Evolutionary conservation across 257 asterid species (phyloP), one percentile per base, ranked within the genome.

Genomic region (Thymus quinquecostatus): DNA sequence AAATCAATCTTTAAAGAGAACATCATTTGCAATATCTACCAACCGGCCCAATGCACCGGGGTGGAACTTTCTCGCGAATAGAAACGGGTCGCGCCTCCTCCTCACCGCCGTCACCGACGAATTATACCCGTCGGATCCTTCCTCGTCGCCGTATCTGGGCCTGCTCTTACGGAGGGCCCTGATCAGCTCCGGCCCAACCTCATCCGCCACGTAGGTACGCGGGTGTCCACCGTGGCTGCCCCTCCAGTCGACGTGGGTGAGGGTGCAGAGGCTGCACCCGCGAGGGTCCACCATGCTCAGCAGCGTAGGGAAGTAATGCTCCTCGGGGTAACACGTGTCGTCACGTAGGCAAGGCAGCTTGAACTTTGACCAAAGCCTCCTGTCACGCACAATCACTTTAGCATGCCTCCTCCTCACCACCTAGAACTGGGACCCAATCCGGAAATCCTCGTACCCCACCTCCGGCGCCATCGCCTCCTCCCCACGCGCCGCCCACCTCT

Each of bases 401-500:
- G 97, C 96, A 75, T 91, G 96, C 80, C 68, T 82, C 0, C 97
- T 84, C 57, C 64, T 87, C 66, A 91, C 65, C 14, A 73, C 84
- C 73, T 85, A 89, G 12, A 89, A 91, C 78, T 89, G 97, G 60
- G 97, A 89, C 88, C 97, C 97, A 41, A 91, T 86, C 61, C 97
- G 86, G 62, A 91, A 91, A 2, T 87, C 86, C 30, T 62, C 75
- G 7, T 36, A 89, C 57, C 32, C 74, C 70, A 91, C 88, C 76
- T 85, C 97, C 57, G 97, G 96, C 0, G 57, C 47, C 97, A 91
- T 91, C 71, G 82, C 87, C 1, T 59, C 28, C 1, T 75, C 85
- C 61, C 97, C 97, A 83, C 96, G 97, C 88, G 95, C 97, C 75
- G 90, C 91, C 92, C 92, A 91, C 7, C 97, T 41, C 0, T 69